phyloP scores from a whole-genome alignment of 164 flowering plant genomes.

The Tetracentron sinense region DNA sequence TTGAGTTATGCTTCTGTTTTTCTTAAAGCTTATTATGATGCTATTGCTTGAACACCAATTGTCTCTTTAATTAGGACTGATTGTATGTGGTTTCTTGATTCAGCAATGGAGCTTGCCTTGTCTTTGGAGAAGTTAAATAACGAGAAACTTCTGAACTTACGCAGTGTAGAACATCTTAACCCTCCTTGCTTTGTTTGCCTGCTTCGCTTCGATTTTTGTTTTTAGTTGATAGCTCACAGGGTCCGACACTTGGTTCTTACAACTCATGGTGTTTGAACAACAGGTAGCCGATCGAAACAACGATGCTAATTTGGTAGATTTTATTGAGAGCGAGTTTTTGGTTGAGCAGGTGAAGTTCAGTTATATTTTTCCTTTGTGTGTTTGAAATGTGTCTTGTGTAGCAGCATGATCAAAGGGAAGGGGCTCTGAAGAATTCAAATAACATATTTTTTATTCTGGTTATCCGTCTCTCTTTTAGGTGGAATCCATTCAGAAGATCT shows the following conservation, averaged over 20 bases:
- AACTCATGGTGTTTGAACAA: not conserved
- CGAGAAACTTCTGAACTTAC: conserved; percentile 69
- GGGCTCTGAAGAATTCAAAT: too few relatives aligned
- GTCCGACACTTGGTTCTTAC: not conserved
- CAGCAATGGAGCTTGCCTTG: conserved; percentile 87
- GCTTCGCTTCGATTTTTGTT: not conserved
- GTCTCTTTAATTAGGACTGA: too few relatives aligned
- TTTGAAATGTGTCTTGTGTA: too few relatives aligned
- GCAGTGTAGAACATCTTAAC: conserved; percentile 36
- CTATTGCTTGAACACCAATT: not conserved
- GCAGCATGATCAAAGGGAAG: too few relatives aligned
- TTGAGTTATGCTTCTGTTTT: too few relatives aligned
- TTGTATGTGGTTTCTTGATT: conserved; percentile 17
- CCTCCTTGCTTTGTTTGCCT: not conserved
- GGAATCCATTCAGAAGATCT: conserved; percentile 73
- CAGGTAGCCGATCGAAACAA: conserved; percentile 65
- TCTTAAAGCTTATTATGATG: too few relatives aligned
- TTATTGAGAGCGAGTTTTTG: conserved; percentile 69
- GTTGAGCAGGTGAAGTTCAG: conserved; percentile 58
- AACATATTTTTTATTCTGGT: not conserved
- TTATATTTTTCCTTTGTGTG: too few relatives aligned
- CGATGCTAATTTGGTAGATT: conserved; percentile 74
- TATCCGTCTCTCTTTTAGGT: conserved; percentile 38
- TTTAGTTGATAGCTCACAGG: not conserved
- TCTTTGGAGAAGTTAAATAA: conserved; percentile 79